phyloP scores from a whole-genome alignment of 257 asterid genomes.

The Ophiorrhiza pumila region DNA sequence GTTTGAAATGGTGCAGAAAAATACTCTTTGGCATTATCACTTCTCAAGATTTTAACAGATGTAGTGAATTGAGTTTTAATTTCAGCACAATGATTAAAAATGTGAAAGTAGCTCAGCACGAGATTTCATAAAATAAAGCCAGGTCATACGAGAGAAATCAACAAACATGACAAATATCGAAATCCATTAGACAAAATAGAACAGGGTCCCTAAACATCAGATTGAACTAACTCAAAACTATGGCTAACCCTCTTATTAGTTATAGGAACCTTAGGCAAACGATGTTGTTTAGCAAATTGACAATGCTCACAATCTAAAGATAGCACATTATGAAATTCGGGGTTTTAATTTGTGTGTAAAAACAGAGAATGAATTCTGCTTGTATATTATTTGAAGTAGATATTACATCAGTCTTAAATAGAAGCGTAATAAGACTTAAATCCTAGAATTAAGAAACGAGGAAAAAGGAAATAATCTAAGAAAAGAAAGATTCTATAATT shows the following conservation, averaged over 20 bases:
- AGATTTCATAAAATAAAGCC: not conserved
- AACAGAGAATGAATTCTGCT: no score
- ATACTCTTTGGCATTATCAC: constrained; percentile 1
- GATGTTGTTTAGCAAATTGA: constrained; percentile 22
- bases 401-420: no score
- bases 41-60: not conserved
- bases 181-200: not conserved
- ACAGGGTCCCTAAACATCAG: constrained; percentile 22
- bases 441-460: no score
- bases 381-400: no score
- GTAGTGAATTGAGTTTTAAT: not conserved
- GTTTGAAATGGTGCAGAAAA: not conserved
- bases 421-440: no score
- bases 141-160: constrained; percentile 10
- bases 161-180: not conserved
- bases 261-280: not conserved
- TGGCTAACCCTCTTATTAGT: constrained; percentile 6
- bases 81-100: not conserved
- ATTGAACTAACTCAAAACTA: constrained; percentile 18
- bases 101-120: no score
- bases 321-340: not conserved
- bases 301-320: constrained; percentile 18
- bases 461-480: no score
- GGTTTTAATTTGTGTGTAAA: no score
- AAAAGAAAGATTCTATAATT: no score